phyloP scores from a whole-genome alignment of 805 yeast species.

The Starmerella sp. region DNA sequence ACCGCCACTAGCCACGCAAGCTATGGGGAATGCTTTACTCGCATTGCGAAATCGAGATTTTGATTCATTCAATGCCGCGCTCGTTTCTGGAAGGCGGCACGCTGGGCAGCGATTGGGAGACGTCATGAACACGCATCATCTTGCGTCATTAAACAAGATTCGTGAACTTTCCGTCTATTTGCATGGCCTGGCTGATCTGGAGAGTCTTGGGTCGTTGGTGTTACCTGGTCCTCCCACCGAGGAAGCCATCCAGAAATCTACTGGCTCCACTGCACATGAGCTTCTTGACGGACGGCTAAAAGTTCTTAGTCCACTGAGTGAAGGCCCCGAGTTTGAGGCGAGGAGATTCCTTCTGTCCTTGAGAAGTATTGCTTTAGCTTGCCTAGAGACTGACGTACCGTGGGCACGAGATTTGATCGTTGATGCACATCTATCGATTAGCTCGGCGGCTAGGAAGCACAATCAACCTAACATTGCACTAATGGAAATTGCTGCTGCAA shows the following conservation, averaged over 20 bases:
- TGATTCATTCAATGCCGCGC: constrained; percentile 31
- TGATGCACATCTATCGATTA: constrained; percentile 41
- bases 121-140: constrained; percentile 27
- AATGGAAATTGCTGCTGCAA: constrained; percentile 19
- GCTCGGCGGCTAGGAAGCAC: constrained; percentile 32
- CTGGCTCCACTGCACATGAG: background rate
- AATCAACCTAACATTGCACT: constrained; percentile 48
- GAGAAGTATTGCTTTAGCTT: constrained; percentile 38
- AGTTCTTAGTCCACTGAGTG: constrained; percentile 23
- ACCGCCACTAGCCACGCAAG: constrained; percentile 11
- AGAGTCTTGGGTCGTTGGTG: constrained; percentile 29
- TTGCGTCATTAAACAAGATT: constrained; percentile 40
- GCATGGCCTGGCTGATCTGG: constrained; percentile 54
- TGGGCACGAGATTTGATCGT: constrained; percentile 27
- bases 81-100: constrained; percentile 42
- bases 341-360: constrained; percentile 50
- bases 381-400: constrained; percentile 8
- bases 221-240: constrained; percentile 7
- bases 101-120: constrained; percentile 52
- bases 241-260: background rate
- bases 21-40: constrained; percentile 45
- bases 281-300: constrained; percentile 10
- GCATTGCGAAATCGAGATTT: constrained; percentile 33
- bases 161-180: constrained; percentile 38
- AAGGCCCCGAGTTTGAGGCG: constrained; percentile 47